Percentiles rank a stretch among this genome's conserved stretches.
Conservation (phyloP, 345 rosid genomes). For the Firmiana major region DNA sequence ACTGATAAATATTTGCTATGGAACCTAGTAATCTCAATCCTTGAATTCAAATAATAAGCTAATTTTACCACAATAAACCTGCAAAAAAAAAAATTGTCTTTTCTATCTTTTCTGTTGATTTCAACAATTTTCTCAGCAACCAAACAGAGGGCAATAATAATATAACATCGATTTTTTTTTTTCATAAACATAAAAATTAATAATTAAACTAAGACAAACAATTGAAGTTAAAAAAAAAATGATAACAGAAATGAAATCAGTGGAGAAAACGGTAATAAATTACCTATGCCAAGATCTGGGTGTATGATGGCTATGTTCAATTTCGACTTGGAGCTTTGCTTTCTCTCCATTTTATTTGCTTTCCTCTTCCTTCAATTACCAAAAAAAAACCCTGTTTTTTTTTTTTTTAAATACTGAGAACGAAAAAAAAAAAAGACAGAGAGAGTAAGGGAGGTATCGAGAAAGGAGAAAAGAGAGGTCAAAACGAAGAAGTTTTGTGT, state of each 20-base stretch:
- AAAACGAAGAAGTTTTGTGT: too few relatives aligned
- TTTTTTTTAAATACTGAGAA: too few relatives aligned
- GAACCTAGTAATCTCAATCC: neutral
- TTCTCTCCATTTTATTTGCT: constrained; percentile 36
- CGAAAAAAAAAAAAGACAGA: neutral
- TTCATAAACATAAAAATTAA: neutral
- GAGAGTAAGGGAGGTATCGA: too few relatives aligned
- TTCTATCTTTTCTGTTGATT: neutral
- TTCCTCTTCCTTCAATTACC: neutral
- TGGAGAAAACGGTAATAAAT: neutral
- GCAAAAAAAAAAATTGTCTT: neutral
- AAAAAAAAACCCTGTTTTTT: too few relatives aligned
- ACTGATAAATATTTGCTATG: neutral
- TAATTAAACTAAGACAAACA: neutral
- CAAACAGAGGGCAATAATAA: neutral
- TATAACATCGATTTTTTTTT: neutral
- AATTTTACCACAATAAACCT: neutral
- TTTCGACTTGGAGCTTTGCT: constrained; percentile 42
- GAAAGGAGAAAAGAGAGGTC: too few relatives aligned
- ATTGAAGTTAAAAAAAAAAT: neutral
- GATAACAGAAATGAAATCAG: neutral
- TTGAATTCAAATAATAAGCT: neutral
- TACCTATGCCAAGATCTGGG: constrained; percentile 92
- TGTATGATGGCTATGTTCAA: constrained; percentile 73
- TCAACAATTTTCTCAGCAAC: neutral